Evolutionary conservation across 306 rosid genomes (phyloP), one percentile per base, ranked within the genome.

Genomic region (Trifolium pratense): DNA sequence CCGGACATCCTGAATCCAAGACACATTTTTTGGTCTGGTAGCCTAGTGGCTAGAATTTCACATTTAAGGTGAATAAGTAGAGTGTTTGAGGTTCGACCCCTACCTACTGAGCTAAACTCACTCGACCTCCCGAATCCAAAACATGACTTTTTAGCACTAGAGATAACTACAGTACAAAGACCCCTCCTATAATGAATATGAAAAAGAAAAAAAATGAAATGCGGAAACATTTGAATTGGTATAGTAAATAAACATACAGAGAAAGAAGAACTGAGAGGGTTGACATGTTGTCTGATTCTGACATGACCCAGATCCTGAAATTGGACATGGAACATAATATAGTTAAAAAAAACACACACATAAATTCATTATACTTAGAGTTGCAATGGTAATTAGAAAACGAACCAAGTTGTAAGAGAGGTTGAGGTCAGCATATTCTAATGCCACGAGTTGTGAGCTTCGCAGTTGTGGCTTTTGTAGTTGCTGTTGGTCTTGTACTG

Each of bases 251-350:
- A 70, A 82, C 96, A 67, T 89, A 93, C 97, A 43, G 92, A 80
- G 80, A 88, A 87, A 75, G 94, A 88, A 29, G 86, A 56, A 58
- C 94, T 90, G 0, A 93, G 88, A 32, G 98, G 98, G 57, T 93
- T 93, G 37, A 91, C 98, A 84, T 91, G 97, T 81, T 91, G 98
- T 79, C 98, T 88, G 79, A 93, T 88, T 71, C 97, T 91, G 55
- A 88, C 86, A 66, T 84, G 94, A 75, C 92, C 96, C 79, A 82
- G 52, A 70, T 88, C 96, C 98, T 91, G 90, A 79, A 86, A 70
- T 80, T 52, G 37, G 39, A 42, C 5, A 74, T 29, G 69, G 9
- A 42, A 51, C 6, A 48, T 1, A 6, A 5, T 5, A 13, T 2
- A 46, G 18, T 46, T 46, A 39, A 37, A 37, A 37, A 43, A 12